Base-by-base conservation (phyloP, 257 asterid genomes). In the Solanum raphanifolium region DNA sequence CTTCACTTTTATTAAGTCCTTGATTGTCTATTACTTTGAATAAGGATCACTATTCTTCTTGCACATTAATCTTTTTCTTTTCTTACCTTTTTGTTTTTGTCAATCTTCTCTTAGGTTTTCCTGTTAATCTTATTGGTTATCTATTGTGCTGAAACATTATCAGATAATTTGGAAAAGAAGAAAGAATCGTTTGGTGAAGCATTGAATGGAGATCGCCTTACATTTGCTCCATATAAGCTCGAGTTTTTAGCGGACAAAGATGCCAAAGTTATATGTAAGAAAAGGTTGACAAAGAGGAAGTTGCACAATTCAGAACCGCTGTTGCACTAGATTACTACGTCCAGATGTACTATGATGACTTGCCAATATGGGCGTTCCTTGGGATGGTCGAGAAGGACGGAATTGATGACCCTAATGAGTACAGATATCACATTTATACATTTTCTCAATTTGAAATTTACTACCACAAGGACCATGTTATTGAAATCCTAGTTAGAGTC, bases 291-390 rank as follows among this genome's bases (percentile, higher is more conserved):
- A 43, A 66, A 31, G 86, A 87, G 82, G 89, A 89, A 87, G 88
- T 84, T 43, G 72, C 83, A 5, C 83, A 18, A 39, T 89, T 89
- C 60, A 84, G 75, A 84, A 75, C 86, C 20, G 85, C 87, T 46
- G 21, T 87, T 84, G 31, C 58, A 66, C 79, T 60, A 48, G 91
- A 89, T 48, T 89, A 89, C 86, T 89, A 62, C 35, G 8, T 55
- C 71, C 88, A 89, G 25, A 75, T 89, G 86, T 89, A 83, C 86
- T 87, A 62, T 34, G 91, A 89, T 74, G 88, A 87, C 86, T 65
- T 89, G 41, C 91, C 88, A 74, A 11, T 87, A 1, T 87, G 91
- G 91, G 87, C 41, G 23, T 89, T 87, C 46, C 4, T 89, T n/a
- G 91, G 89, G 38, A 83, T 46, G 34, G 83, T 83, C 69, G 74